A percentile compares a stretch with the other conserved stretches of the same genome.
Conservation (phyloP, 1,139 yeast species). For the Pichia sp. region DNA sequence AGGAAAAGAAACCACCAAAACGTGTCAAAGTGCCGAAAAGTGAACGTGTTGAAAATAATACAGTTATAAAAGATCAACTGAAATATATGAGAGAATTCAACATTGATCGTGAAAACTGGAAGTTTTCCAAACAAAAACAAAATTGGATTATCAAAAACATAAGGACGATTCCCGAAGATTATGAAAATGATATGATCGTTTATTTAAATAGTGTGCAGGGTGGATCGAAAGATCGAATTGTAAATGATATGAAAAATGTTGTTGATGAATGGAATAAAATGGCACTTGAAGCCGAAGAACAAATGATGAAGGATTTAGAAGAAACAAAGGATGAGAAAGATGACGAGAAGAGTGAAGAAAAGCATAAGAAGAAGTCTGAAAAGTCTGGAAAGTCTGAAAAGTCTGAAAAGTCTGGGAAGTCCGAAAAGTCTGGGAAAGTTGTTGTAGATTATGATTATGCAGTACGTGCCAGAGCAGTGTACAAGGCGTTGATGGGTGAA, state of each 20-base stretch:
- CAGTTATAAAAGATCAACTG: conserved; percentile 71
- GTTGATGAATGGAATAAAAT: conserved; percentile 53
- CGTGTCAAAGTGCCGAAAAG: conserved; percentile 68
- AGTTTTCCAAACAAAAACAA: conserved; percentile 89
- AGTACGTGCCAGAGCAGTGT: conserved; percentile 37
- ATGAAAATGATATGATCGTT: conserved; percentile 45
- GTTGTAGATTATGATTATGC: conserved; percentile 35
- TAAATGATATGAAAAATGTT: conserved; percentile 43
- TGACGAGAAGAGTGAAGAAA: conserved; percentile 5
- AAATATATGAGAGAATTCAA: conserved; percentile 64
- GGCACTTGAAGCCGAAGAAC: conserved; percentile 38
- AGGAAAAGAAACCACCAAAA: conserved; percentile 56
- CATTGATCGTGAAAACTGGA: conserved; percentile 65
- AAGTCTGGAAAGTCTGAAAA: conserved; percentile 11
- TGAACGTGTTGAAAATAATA: conserved; percentile 58
- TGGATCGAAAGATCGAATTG: conserved; percentile 55
- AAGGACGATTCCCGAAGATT: conserved; percentile 47
- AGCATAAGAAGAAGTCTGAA: conserved; percentile 9
- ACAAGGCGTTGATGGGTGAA: conserved; percentile 36
- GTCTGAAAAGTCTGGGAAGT: conserved; percentile 7
- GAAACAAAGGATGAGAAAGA: conserved; percentile 10
- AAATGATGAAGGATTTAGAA: conserved; percentile 25
- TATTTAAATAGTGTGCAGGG: conserved; percentile 74
- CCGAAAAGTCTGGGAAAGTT: conserved; percentile 1
- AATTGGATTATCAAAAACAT: conserved; percentile 82